Evolutionary conservation across 306 rosid species (phyloP).

Genomic region (Citrullus mucosospermus): DNA sequence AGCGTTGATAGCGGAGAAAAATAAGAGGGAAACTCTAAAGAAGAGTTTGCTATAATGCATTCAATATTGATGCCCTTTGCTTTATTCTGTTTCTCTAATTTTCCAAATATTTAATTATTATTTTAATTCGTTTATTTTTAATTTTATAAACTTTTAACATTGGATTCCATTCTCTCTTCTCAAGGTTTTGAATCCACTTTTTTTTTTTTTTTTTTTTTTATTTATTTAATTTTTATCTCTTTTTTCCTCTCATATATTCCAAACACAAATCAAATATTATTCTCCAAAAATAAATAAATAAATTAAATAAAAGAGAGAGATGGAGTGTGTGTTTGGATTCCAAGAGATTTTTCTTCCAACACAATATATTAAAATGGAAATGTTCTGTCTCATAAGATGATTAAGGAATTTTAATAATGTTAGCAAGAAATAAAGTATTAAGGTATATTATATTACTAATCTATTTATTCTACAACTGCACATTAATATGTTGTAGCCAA

Average conservation of each 20-base stretch:
- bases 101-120: not conserved
- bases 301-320: too few relatives aligned
- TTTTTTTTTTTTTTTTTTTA: conserved; percentile 24
- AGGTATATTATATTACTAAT: not conserved
- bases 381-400: not conserved
- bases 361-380: not conserved
- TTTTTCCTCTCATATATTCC: not conserved
- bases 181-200: conserved; percentile 24
- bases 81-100: not conserved
- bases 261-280: not conserved
- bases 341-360: not conserved
- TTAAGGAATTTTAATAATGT: not conserved
- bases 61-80: conserved; percentile 1
- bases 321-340: not conserved
- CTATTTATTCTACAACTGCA: too few relatives aligned
- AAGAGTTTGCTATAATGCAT: not conserved
- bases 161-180: conserved; percentile 67
- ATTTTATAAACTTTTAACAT: not conserved
- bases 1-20: conserved; percentile 40
- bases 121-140: not conserved
- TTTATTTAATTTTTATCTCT: too few relatives aligned
- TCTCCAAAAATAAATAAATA: too few relatives aligned
- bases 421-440: not conserved
- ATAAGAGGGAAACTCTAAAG: not conserved
- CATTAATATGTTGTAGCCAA: too few relatives aligned